Evolutionary conservation across 176 grass and related monocot genomes (phyloP).

Genomic region (Carex parvula): DNA sequence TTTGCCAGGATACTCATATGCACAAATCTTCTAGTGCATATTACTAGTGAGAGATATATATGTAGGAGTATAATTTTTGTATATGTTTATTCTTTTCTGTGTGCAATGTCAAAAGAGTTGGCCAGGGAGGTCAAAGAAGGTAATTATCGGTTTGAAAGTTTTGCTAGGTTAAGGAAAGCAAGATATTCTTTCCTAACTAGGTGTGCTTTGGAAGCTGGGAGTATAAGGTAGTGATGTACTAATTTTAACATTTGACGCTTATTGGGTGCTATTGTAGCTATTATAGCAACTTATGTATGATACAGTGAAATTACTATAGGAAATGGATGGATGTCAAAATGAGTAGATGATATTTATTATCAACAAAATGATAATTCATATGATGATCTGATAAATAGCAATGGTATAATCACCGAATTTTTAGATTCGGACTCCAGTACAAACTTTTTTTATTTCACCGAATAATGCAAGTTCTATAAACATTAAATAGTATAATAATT

Average conservation of each 20-base stretch:
- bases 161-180: constrained; percentile 15
- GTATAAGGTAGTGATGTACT: neutral
- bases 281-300: neutral
- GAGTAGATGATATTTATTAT: no score
- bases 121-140: neutral
- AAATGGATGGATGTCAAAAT: neutral
- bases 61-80: constrained; percentile 32
- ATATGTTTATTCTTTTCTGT: constrained; percentile 19
- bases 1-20: constrained; percentile 81
- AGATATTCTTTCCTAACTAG: constrained; percentile 13
- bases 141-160: neutral
- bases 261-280: neutral
- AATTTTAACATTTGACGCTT: neutral
- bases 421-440: no score
- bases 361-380: no score
- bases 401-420: no score
- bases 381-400: no score
- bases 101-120: constrained; percentile 14
- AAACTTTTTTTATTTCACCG: no score
- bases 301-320: constrained; percentile 1
- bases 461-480: no score
- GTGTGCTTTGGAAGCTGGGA: neutral
- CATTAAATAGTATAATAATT: no score
- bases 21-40: constrained; percentile 73
- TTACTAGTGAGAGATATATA: constrained; percentile 37